phyloP scores from a whole-genome alignment of 2,329 filamentous ascomycete genomes.

The Biscogniauxia marginata region DNA sequence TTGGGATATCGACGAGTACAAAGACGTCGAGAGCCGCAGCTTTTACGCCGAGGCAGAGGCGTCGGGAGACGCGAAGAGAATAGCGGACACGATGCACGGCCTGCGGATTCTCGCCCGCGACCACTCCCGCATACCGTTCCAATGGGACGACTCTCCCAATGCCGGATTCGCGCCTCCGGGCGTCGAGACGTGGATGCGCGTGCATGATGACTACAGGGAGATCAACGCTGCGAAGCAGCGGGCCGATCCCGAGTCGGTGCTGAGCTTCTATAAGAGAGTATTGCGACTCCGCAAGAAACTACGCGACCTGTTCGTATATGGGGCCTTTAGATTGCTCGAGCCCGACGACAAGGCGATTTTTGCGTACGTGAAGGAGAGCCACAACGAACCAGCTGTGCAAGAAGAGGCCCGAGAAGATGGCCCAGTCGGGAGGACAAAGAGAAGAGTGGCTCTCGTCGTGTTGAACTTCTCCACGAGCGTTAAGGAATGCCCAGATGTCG shows the following conservation, averaged over 20 bases:
- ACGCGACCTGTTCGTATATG: conserved; percentile 60
- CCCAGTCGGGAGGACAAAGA: conserved; percentile 10
- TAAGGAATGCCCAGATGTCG: conserved; percentile 28
- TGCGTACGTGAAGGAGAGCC: conserved; percentile 48
- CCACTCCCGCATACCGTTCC: conserved; percentile 64
- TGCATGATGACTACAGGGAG: conserved; percentile 55
- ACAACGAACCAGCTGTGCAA: conserved; percentile 2
- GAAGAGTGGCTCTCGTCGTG: conserved; percentile 38
- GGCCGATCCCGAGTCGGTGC: conserved; percentile 46
- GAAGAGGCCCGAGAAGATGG: conserved; percentile 8
- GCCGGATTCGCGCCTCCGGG: conserved; percentile 56
- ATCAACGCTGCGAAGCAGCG: conserved; percentile 56
- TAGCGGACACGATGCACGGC: conserved; percentile 48
- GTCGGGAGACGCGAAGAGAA: conserved; percentile 34
- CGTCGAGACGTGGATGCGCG: conserved; percentile 64
- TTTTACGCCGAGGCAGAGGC: conserved; percentile 47
- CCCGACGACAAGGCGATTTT: conserved; percentile 55
- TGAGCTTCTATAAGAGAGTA: conserved; percentile 58
- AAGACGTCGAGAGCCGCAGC: conserved; percentile 52
- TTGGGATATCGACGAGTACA: conserved; percentile 53
- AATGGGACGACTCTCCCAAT: conserved; percentile 58
- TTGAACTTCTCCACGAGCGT: conserved; percentile 46
- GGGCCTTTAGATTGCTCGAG: conserved; percentile 54
- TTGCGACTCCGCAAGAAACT: conserved; percentile 53
- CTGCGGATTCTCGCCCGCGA: conserved; percentile 61